Conservation (phyloP, 805 yeast genomes). For the Candida loeiensis region DNA sequence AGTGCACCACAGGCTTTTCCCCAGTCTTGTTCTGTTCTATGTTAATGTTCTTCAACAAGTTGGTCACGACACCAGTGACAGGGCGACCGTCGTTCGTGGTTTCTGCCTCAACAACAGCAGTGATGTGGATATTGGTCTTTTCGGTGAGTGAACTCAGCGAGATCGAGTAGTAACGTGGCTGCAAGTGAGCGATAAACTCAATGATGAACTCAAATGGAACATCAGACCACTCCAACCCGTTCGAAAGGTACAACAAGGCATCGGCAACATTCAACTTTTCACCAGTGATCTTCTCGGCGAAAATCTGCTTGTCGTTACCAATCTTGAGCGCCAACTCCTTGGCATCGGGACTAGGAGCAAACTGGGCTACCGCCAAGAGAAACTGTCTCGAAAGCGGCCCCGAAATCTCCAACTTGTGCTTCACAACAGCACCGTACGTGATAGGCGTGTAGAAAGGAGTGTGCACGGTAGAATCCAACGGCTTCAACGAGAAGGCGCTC, state of each 20-base stretch:
- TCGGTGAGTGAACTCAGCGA: slow-evolving; percentile 83
- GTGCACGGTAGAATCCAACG: slow-evolving; percentile 66
- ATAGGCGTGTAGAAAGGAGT: slow-evolving; percentile 75
- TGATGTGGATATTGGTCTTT: slow-evolving; percentile 71
- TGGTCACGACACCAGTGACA: slow-evolving; percentile 89
- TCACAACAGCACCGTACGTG: slow-evolving; percentile 80
- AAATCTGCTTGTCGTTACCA: slow-evolving; percentile 64
- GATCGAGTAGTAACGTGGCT: slow-evolving; percentile 94
- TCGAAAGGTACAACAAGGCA: slow-evolving; percentile 58
- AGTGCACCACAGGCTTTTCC: slow-evolving; percentile 48
- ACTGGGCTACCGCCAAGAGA: slow-evolving; percentile 66
- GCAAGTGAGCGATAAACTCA: slow-evolving; percentile 77
- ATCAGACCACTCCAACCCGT: slow-evolving; percentile 62
- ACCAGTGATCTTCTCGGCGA: slow-evolving; percentile 60
- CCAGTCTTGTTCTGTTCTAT: slow-evolving; percentile 46
- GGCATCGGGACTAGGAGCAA: slow-evolving; percentile 67
- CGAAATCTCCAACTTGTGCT: slow-evolving; percentile 84
- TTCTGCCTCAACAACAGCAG: slow-evolving; percentile 87
- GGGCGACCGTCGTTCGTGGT: slow-evolving; percentile 19
- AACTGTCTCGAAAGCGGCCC: slow-evolving; percentile 93
- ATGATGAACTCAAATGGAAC: slow-evolving; percentile 84
- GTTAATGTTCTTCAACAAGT: slow-evolving; percentile 73
- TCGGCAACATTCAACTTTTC: slow-evolving; percentile 73
- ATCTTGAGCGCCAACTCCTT: slow-evolving; percentile 49
- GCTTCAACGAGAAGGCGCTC: slow-evolving; percentile 57